phyloP scores from a whole-genome alignment of 352 stramenopile genomes.

The Phytopythium sindhum region DNA sequence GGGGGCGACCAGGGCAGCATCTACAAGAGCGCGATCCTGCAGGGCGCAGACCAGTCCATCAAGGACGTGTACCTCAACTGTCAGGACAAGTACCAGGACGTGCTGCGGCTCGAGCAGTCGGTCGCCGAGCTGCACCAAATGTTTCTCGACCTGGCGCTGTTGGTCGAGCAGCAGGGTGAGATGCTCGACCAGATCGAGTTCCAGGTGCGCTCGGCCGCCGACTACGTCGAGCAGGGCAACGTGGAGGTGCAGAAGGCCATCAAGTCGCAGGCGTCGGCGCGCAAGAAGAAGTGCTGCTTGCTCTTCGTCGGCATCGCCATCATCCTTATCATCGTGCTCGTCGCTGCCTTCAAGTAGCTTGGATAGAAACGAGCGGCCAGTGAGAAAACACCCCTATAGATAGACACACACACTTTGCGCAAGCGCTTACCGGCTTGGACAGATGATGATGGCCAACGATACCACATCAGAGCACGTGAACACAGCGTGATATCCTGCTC shows the following conservation, averaged over 20 bases:
- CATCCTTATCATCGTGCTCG: conserved; percentile 76
- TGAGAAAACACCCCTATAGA: conserved; percentile 7
- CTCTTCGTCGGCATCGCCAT: conserved; percentile 75
- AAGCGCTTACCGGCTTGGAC: not conserved
- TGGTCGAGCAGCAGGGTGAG: conserved; percentile 98
- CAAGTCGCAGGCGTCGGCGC: conserved; percentile 93
- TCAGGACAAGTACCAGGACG: conserved; percentile 98
- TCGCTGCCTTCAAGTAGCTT: conserved; percentile 57
- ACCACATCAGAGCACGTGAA: not conserved
- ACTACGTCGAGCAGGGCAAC: conserved; percentile 98
- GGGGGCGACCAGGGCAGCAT: conserved; percentile 71
- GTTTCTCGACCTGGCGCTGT: conserved; percentile 97
- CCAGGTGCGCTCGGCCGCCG: conserved; percentile 90
- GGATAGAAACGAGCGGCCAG: not conserved
- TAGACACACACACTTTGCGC: not conserved
- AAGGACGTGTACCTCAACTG: conserved; percentile 94
- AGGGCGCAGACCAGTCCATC: conserved; percentile 72
- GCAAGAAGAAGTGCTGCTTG: conserved; percentile 96
- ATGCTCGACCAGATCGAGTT: conserved; percentile 98
- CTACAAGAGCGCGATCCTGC: conserved; percentile 82
- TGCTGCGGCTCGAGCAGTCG: conserved; percentile 94
- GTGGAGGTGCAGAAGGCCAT: conserved; percentile 93
- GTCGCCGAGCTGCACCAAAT: conserved; percentile 99
- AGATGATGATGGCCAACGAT: too few species aligned
- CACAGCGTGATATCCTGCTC: not conserved